A percentile compares a stretch with the other conserved stretches of the same genome.
These are phyloP conservation scores for Lecanicillium sp. DNA, from an alignment of 2,329 filamentous ascomycete genomes.

Conservation along the genomic window DNA sequence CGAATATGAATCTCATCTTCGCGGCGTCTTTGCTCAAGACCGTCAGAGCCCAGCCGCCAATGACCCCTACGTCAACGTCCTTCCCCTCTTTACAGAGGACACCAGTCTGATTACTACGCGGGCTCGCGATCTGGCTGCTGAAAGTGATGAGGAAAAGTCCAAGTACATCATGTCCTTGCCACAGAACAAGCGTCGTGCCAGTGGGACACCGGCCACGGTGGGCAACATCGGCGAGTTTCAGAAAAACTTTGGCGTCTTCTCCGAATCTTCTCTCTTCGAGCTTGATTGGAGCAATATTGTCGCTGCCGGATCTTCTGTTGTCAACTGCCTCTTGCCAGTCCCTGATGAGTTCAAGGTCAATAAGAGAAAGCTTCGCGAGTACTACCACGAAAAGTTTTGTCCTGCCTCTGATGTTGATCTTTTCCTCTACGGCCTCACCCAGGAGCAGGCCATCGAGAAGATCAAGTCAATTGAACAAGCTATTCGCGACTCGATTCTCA, in stretches of 20 bases:
- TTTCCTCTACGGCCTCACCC: slow-evolving; percentile 72
- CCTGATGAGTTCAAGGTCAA: slow-evolving; percentile 52
- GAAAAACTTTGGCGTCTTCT: slow-evolving; percentile 74
- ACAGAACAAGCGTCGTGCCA: slow-evolving; percentile 49
- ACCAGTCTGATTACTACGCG: slow-evolving; percentile 51
- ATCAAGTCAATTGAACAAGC: slow-evolving; percentile 71
- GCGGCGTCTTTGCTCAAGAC: slow-evolving; percentile 61
- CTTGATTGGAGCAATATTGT: slow-evolving; percentile 78
- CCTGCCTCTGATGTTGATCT: slow-evolving; percentile 83
- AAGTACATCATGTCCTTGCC: slow-evolving; percentile 63
- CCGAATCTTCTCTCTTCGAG: slow-evolving; percentile 66
- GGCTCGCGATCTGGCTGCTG: slow-evolving; percentile 48
- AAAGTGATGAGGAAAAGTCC: slow-evolving; percentile 51
- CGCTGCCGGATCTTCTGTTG: slow-evolving; percentile 71
- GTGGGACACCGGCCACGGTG: slow-evolving; percentile 61
- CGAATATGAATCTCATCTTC: slow-evolving; percentile 56
- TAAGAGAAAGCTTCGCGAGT: slow-evolving; percentile 57
- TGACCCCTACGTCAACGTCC: slow-evolving; percentile 51
- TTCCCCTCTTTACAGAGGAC: slow-evolving; percentile 55
- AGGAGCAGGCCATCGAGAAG: slow-evolving; percentile 72
- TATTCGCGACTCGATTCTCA: slow-evolving; percentile 69
- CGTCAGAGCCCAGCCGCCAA: slow-evolving; percentile 48
- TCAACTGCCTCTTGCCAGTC: slow-evolving; percentile 68
- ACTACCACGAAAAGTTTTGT: slow-evolving; percentile 74
- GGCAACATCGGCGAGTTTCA: slow-evolving; percentile 60